Percentiles rank a stretch among this genome's conserved stretches.
These are phyloP conservation scores for Lachnellula cervina DNA, from an alignment of 2,329 filamentous ascomycete species.

Conservation along the genomic window DNA sequence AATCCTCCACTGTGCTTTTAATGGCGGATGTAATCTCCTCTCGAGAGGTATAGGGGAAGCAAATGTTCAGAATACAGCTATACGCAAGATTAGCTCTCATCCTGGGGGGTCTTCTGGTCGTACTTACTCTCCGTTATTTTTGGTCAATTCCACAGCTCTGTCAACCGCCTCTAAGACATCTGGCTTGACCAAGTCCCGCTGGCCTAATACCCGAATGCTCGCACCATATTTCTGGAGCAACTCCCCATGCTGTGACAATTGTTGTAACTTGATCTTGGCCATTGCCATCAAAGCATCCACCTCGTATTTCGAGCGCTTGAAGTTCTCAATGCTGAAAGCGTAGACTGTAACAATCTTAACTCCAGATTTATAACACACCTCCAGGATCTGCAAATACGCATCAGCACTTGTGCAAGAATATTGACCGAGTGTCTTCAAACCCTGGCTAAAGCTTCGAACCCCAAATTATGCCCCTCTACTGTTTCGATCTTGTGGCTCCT, in stretches of 20 bases:
- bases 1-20: constrained; percentile 80
- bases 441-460: constrained; percentile 88
- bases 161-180: constrained; percentile 90
- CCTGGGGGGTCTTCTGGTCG: neutral
- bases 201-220: constrained; percentile 76
- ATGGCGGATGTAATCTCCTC: constrained; percentile 93
- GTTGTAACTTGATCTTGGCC: constrained; percentile 89
- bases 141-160: constrained; percentile 78
- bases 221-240: constrained; percentile 90
- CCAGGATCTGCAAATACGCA: constrained; percentile 61
- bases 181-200: constrained; percentile 74
- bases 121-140: constrained; percentile 71
- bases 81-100: constrained; percentile 11
- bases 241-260: constrained; percentile 89
- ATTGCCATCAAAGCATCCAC: constrained; percentile 97
- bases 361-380: constrained; percentile 96
- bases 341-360: constrained; percentile 97
- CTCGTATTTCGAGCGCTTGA: constrained; percentile 93
- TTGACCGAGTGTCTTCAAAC: constrained; percentile 40
- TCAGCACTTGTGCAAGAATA: constrained; percentile 13
- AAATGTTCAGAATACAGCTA: constrained; percentile 77
- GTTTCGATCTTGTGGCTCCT: constrained; percentile 89
- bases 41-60: constrained; percentile 93
- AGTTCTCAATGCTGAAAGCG: constrained; percentile 98
- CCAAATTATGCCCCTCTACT: constrained; percentile 90